Conservation (phyloP, 83 land plant species). For the Picea abies region DNA sequence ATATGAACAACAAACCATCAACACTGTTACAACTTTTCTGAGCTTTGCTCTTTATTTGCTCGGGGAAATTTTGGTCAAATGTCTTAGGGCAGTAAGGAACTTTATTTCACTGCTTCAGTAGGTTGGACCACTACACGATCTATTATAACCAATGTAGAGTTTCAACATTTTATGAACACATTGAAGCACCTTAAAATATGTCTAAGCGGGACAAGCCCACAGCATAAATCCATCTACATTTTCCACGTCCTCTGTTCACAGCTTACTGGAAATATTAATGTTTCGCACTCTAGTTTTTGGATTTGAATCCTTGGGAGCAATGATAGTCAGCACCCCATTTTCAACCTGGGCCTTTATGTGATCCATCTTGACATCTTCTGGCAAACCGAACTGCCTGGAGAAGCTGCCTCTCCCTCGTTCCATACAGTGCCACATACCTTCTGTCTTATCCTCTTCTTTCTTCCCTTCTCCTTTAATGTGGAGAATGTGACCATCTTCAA, state of each 20-base stretch:
- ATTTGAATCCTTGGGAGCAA: constrained; percentile 54
- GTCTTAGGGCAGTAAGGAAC: too few relatives aligned
- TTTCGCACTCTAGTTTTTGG: constrained; percentile 36
- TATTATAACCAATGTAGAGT: too few relatives aligned
- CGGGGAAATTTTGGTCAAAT: too few relatives aligned
- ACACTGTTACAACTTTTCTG: too few relatives aligned
- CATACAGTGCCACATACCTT: constrained; percentile 53
- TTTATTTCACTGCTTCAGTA: too few relatives aligned
- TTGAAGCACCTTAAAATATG: too few relatives aligned
- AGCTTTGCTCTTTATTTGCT: too few relatives aligned
- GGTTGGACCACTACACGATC: too few relatives aligned
- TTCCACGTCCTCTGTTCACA: constrained; percentile 17
- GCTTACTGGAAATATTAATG: constrained; percentile 65
- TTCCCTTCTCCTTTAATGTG: constrained; percentile 36
- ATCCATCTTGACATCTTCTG: constrained; percentile 62
- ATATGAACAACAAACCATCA: too few relatives aligned
- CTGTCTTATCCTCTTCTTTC: constrained; percentile 29
- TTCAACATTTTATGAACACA: too few relatives aligned
- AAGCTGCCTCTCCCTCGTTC: constrained; percentile 49
- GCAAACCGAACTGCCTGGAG: constrained; percentile 46
- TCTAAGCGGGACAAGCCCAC: too few relatives aligned
- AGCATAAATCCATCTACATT: too few relatives aligned
- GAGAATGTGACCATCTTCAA: constrained; percentile 61
- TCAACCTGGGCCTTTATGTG: constrained; percentile 60
- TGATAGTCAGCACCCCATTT: constrained; percentile 64